A percentile compares a stretch with the other conserved stretches of the same genome.
Conservation (phyloP, 1,284 basidiomycete genomes). For the Boletus albobrunnescens region DNA sequence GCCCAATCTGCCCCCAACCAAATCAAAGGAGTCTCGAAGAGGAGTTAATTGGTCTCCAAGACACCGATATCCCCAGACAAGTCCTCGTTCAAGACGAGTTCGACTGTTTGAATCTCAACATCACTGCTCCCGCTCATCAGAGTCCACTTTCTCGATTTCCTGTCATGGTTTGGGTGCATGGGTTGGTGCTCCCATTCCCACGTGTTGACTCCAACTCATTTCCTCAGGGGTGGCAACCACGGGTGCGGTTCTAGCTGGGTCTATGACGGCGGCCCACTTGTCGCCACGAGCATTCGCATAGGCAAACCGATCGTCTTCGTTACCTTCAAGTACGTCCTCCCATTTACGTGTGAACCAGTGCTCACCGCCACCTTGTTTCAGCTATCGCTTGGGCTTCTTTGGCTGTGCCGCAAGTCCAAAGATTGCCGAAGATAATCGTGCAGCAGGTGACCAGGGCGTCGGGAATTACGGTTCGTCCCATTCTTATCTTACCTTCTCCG, state of each 20-base stretch:
- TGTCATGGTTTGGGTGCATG: conserved; percentile 78
- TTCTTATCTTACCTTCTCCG: not conserved
- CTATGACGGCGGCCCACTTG: conserved; percentile 66
- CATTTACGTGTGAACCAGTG: conserved; percentile 18
- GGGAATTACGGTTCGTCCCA: conserved; percentile 64
- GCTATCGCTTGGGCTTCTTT: conserved; percentile 71
- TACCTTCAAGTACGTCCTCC: conserved; percentile 62
- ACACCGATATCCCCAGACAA: conserved; percentile 51
- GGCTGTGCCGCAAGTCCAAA: conserved; percentile 64
- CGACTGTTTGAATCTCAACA: conserved; percentile 72
- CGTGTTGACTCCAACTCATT: conserved; percentile 14
- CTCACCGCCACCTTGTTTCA: conserved; percentile 28
- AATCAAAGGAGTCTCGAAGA: conserved; percentile 50
- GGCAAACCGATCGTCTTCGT: conserved; percentile 66
- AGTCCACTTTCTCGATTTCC: conserved; percentile 51
- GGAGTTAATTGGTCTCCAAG: conserved; percentile 56
- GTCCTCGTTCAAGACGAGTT: conserved; percentile 64
- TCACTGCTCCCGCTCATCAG: conserved; percentile 62
- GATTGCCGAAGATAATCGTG: conserved; percentile 61
- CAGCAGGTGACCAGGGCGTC: conserved; percentile 61
- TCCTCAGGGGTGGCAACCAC: conserved; percentile 57
- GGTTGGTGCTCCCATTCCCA: conserved; percentile 41
- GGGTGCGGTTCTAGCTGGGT: conserved; percentile 74
- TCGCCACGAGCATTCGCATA: conserved; percentile 57
- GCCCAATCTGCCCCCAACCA: conserved; percentile 72